Base-by-base conservation (phyloP, 352 stramenopile genomes). In the Globisporangium canariense region DNA sequence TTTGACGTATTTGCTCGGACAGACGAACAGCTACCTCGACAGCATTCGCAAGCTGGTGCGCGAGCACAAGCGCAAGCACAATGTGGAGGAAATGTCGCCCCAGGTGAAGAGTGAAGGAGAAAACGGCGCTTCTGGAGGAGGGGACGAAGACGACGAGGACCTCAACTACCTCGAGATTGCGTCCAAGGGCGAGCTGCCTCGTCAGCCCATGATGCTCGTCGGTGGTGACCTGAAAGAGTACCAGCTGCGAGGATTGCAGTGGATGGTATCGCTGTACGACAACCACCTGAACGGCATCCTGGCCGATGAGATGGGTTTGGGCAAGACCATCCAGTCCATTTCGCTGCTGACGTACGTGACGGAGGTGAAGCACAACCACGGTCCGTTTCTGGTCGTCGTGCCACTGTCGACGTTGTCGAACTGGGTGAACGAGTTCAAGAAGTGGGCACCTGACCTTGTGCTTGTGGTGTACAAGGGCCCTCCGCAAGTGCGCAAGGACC, bases 231-330 rank as follows among this genome's bases (percentile, higher is more conserved):
- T 99, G 60, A 98, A 99, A 62, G 87, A 97, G 56, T 99, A 99
- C 71, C 98, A 99, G 77, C 62, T 99, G 50, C 96, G 98, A 60
- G 97, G 97, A 20, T 75, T 99, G 49, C 98, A 99, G 76, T 99
- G 98, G 98, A 99, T 99, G 96, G 97, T 99, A 49, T 96, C 97
- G 38, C 81, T 99, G 32, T 97, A 98, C 56, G 89, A 99, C 68
- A 99, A 99, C 68, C 95, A 98, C 52, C 75, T 99, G 52, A 99
- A 99, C 77, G 97, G 97, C 32, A 99, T 99, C 66, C 73, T 99
- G 43, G 97, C 97, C 0, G 97, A 99, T 81, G 97, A 98, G 71
- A 98, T 98, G 95, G 91, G 94, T 56, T 71, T 96, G 7, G 87
- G 87, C 22, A 96, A 96, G 65, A 96, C 87, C 9, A 96, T 96